Evolutionary conservation across 164 flowering plant genomes (phyloP).

Genomic region (Kalanchoe fedtschenkoi): DNA sequence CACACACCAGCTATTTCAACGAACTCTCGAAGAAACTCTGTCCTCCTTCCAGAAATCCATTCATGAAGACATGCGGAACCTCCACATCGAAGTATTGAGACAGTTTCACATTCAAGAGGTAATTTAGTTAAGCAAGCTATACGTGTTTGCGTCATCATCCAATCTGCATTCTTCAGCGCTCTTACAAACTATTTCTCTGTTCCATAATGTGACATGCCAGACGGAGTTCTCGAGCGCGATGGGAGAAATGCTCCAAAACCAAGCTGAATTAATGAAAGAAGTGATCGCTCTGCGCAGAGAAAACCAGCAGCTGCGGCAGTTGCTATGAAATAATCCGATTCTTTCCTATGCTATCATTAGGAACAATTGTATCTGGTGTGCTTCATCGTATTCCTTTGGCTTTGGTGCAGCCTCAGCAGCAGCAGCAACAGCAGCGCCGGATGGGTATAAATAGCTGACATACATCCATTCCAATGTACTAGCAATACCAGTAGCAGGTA

Average conservation of each 20-base stretch:
- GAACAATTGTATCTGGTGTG: neutral
- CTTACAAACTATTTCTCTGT: neutral
- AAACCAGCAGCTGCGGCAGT: slow-evolving; percentile 65
- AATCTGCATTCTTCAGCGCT: neutral
- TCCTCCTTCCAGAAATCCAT: slow-evolving; percentile 68
- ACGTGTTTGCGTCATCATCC: neutral
- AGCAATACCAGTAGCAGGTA: too few relatives aligned
- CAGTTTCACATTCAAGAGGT: slow-evolving; percentile 92
- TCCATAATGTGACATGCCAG: slow-evolving; percentile 26
- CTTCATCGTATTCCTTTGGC: neutral
- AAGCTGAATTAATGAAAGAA: slow-evolving; percentile 70
- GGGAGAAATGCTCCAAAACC: slow-evolving; percentile 56
- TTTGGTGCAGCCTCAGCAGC: too few relatives aligned
- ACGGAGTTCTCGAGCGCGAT: slow-evolving; percentile 45
- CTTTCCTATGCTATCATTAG: neutral
- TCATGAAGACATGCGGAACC: slow-evolving; percentile 85
- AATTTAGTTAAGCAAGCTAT: slow-evolving; percentile 4
- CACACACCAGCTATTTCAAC: slow-evolving; percentile 78
- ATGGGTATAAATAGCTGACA: neutral
- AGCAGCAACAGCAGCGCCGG: neutral
- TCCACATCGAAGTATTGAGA: slow-evolving; percentile 84
- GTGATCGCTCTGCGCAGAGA: slow-evolving; percentile 65
- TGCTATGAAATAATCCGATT: slow-evolving; percentile 23
- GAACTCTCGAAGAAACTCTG: slow-evolving; percentile 71
- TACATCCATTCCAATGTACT: too few relatives aligned